Percentiles rank a stretch among this genome's conserved stretches.
Conservation (phyloP, 2,329 filamentous ascomycete genomes). For the Gremmenia infestans region DNA sequence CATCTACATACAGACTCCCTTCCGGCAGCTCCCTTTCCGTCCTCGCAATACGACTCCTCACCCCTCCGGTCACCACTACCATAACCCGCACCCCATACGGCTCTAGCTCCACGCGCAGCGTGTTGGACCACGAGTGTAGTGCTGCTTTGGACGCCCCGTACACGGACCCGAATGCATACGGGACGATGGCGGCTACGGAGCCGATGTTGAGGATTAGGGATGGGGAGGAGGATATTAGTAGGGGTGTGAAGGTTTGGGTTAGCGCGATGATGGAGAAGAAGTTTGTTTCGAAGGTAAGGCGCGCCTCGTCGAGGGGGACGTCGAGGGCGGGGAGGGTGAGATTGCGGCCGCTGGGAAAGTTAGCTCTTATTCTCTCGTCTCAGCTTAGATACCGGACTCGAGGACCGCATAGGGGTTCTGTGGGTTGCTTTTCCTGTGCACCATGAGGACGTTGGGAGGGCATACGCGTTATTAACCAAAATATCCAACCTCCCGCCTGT, state of each 20-base stretch:
- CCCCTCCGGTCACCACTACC: slow-evolving; percentile 24
- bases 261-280: slow-evolving; percentile 40
- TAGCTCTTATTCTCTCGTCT: no score
- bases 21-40: slow-evolving; percentile 12
- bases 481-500: slow-evolving; percentile 77
- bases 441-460: neutral
- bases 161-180: slow-evolving; percentile 78
- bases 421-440: neutral
- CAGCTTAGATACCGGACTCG: neutral
- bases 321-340: slow-evolving; percentile 29
- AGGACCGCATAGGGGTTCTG: neutral
- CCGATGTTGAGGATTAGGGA: slow-evolving; percentile 27
- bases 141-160: slow-evolving; percentile 94
- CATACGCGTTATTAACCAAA: slow-evolving; percentile 80
- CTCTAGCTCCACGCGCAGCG: slow-evolving; percentile 26
- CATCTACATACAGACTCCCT: slow-evolving; percentile 21
- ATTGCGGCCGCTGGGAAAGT: slow-evolving; percentile 17
- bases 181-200: slow-evolving; percentile 57
- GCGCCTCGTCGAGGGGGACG: slow-evolving; percentile 28
- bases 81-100: slow-evolving; percentile 26
- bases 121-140: slow-evolving; percentile 19
- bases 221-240: slow-evolving; percentile 27
- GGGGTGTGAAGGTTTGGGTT: slow-evolving; percentile 35
- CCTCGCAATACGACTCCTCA: slow-evolving; percentile 20
- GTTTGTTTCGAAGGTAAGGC: slow-evolving; percentile 35